phyloP scores from a whole-genome alignment of 768 basidiomycete genomes.

The Tricholoma saponaceum region DNA sequence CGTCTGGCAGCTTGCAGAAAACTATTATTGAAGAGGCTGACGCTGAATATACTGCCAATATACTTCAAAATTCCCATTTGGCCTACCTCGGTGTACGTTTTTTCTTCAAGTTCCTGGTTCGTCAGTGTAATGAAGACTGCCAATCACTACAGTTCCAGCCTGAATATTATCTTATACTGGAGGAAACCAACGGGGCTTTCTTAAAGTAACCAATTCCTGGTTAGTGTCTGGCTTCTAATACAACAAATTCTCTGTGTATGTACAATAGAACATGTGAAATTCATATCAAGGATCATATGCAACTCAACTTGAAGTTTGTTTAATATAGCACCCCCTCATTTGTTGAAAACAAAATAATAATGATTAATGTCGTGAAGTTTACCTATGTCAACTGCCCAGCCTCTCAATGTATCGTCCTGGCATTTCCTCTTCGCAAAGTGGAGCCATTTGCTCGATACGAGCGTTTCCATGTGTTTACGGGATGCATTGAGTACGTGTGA shows the following conservation, averaged over 20 bases:
- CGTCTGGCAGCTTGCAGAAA: constrained; percentile 20
- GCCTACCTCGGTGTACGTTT: constrained; percentile 14
- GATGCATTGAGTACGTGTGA: too few relatives aligned
- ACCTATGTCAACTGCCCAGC: too few relatives aligned
- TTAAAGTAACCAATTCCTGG: constrained; percentile 12
- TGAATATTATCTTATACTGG: constrained; percentile 19
- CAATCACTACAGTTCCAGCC: constrained; percentile 17
- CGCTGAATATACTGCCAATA: constrained; percentile 18
- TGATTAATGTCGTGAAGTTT: too few relatives aligned
- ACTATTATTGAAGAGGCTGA: constrained; percentile 20
- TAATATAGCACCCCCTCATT: too few relatives aligned
- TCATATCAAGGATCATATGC: not conserved
- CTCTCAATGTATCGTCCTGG: too few relatives aligned
- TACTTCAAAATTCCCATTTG: constrained; percentile 15
- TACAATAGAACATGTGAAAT: not conserved
- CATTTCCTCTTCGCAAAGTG: too few relatives aligned
- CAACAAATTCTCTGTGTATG: not conserved
- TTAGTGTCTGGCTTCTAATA: not conserved
- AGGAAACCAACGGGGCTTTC: constrained; percentile 23
- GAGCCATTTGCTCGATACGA: too few relatives aligned
- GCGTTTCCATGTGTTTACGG: too few relatives aligned
- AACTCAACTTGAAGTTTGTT: too few relatives aligned
- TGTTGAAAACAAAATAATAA: too few relatives aligned
- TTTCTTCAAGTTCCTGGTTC: not conserved
- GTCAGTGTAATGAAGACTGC: not conserved